Conservation (phyloP, 75 land plant species). For the Pinus taeda region DNA sequence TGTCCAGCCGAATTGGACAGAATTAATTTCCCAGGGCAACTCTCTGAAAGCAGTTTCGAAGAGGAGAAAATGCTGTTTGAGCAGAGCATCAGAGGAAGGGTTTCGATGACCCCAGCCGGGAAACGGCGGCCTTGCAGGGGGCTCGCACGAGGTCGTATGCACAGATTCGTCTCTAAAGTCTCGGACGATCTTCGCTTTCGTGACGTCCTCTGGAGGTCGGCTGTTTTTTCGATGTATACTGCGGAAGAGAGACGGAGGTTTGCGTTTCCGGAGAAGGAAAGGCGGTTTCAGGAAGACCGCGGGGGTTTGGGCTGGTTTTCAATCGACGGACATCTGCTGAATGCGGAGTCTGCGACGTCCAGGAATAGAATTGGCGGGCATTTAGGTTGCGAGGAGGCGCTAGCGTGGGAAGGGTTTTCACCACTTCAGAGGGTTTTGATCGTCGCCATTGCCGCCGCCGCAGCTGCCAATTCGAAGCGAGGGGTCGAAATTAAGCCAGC, state of each 20-base stretch:
- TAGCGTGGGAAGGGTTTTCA: conserved; percentile 62
- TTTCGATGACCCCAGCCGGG: background rate
- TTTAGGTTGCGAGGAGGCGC: conserved; percentile 37
- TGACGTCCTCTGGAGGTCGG: conserved; percentile 3
- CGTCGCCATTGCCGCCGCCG: conserved; percentile 68
- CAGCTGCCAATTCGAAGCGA: conserved; percentile 39
- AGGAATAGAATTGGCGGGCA: conserved; percentile 28
- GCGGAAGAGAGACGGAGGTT: background rate
- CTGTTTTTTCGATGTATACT: conserved; percentile 1
- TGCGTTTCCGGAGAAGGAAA: background rate
- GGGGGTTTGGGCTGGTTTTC: conserved; percentile 41
- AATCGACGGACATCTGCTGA: conserved; percentile 59
- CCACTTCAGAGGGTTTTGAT: conserved; percentile 74
- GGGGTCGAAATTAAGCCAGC: conserved; percentile 28
- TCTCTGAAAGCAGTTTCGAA: background rate
- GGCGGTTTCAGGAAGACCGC: background rate
- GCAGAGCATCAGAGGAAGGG: background rate
- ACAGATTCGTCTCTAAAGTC: background rate
- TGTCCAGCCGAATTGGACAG: background rate
- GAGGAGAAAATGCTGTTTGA: conserved; percentile 5
- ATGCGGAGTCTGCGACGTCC: conserved; percentile 41
- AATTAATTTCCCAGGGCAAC: background rate
- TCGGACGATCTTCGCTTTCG: background rate
- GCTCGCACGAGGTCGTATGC: background rate
- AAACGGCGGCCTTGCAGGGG: background rate